Base-by-base conservation (phyloP, 352 stramenopile genomes). In the Globisporangium mamillatum region DNA sequence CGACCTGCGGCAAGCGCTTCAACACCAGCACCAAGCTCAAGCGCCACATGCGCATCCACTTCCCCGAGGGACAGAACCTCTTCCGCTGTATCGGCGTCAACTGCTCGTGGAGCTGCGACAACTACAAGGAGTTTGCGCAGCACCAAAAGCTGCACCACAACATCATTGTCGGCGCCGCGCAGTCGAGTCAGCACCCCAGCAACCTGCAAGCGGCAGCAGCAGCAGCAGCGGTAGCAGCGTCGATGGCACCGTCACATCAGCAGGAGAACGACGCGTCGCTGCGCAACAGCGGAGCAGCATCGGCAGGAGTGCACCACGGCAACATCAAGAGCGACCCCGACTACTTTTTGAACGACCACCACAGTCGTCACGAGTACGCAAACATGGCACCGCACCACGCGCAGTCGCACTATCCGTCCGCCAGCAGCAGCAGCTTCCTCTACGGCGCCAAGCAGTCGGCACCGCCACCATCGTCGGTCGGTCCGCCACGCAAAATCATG, bases 1-100 rank as follows among this genome's bases (percentile, higher is more conserved):
- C 82, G 8, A 89, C 69, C 8, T 96, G 88, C 73, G 83, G 79
- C 69, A 96, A 96, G 71, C 79, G 82, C 46, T 96, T 96, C 67
- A 94, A 93, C 72, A 96, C 87, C 27, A 94, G 86, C 74, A 94
- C 87, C n/a, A 96, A 96, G 74, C 79, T 96, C 56, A 93, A 94
- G 76, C 78, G 88, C 20, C 88, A 96, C 74, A 92, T 94, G 85
- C 86, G 87, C 63, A 92, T 92, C 69, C 88, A 96, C 68, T 95
- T 92, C 64, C 86, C 86, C 1, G 82, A 94, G 9, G 86, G 81
- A 4, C 76, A 90, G 46, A 88, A 91, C 59, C 66, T 92, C 46
- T 94, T 94, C 71, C 84, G 75, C 22, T 94, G 86, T 75, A 78
- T 86, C 9, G 77, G 70, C n/a, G 70, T 76, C 55, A 67, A 74